Evolutionary conservation across 805 yeast genomes (phyloP).

Genomic region (Pichia californica): DNA sequence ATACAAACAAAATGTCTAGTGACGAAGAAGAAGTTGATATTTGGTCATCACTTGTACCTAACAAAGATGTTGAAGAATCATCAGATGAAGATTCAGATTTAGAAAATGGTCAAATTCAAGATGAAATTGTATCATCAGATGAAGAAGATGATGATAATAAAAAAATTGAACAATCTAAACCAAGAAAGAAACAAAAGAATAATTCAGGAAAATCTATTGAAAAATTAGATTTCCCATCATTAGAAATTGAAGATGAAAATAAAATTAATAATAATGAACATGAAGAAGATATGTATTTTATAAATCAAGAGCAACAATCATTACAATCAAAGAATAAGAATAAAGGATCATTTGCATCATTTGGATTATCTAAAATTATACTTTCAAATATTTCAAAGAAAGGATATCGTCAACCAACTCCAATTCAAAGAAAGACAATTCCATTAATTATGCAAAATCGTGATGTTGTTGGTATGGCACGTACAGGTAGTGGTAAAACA

Average conservation of each 20-base stretch:
- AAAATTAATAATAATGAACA: slow-evolving; percentile 20
- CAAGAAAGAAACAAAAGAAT: slow-evolving; percentile 8
- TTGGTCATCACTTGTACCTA: slow-evolving; percentile 48
- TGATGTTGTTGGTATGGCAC: slow-evolving; percentile 98
- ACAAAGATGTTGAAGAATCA: background rate
- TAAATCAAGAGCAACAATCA: slow-evolving; percentile 15
- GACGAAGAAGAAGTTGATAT: slow-evolving; percentile 47
- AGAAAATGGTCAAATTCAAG: slow-evolving; percentile 36
- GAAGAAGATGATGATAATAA: slow-evolving; percentile 16
- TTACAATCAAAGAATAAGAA: slow-evolving; percentile 45
- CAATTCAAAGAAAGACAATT: slow-evolving; percentile 93
- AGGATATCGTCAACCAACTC: slow-evolving; percentile 94
- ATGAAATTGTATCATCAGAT: slow-evolving; percentile 43
- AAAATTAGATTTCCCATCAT: slow-evolving; percentile 28
- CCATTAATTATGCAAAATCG: slow-evolving; percentile 81
- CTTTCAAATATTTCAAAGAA: slow-evolving; percentile 67
- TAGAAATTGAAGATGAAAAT: slow-evolving; percentile 42
- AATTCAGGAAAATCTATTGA: slow-evolving; percentile 5
- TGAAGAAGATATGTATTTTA: slow-evolving; percentile 15
- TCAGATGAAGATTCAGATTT: slow-evolving; percentile 16
- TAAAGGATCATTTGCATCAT: slow-evolving; percentile 76
- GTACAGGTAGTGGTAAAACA: slow-evolving; percentile 98
- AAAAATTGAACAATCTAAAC: no score
- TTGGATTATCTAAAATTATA: slow-evolving; percentile 74
- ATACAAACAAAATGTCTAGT: no score